Base-by-base conservation (phyloP, 2,329 filamentous ascomycete genomes). In the Lanzia echinophila region DNA sequence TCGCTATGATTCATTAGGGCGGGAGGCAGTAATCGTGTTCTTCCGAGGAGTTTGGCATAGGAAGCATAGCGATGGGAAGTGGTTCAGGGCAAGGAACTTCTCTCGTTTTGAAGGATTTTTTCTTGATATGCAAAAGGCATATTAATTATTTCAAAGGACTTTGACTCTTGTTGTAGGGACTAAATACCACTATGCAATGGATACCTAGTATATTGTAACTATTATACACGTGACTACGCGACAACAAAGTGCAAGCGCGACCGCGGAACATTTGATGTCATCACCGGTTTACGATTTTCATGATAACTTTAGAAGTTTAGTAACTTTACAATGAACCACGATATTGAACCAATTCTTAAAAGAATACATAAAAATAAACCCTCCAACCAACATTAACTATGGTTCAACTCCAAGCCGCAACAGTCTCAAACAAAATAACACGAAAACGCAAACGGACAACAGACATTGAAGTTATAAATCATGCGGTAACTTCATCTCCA, bases 371-470 rank as follows among this genome's bases (percentile, higher is more conserved):
- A n/a, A n/a, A n/a, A n/a, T n/a, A n/a, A n/a, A 4, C 24, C 24
- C 24, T 28, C 24, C 24, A 28, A 4, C 4, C 7, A 15, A 31
- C 44, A 24, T 31, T 19, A 28, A 47, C 42, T 45, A 66, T 65
- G 63, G 49, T 55, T 20, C 55, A 71, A 59, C 62, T 77, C 28
- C 72, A 76, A 64, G 75, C 73, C 52, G 73, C 73, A 8, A 75
- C 75, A 6, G 71, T 75, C 15, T 75, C 74, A 3, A 74, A 75
- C 55, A 63, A 63, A 38, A 51, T 68, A 36, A 57, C 70, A 6
- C 62, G 67, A 15, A 74, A 74, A 54, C 68, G 73, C 34, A 74
- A 73, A 59, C 65, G 70, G 33, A 64, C 63, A 33, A 64, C 63
- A 53, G 58, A 59, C 34, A 31, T 57, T n/a, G 64, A 67, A 51